phyloP scores from a whole-genome alignment of 176 grass and related monocot species.

The Ensete glaucum region DNA sequence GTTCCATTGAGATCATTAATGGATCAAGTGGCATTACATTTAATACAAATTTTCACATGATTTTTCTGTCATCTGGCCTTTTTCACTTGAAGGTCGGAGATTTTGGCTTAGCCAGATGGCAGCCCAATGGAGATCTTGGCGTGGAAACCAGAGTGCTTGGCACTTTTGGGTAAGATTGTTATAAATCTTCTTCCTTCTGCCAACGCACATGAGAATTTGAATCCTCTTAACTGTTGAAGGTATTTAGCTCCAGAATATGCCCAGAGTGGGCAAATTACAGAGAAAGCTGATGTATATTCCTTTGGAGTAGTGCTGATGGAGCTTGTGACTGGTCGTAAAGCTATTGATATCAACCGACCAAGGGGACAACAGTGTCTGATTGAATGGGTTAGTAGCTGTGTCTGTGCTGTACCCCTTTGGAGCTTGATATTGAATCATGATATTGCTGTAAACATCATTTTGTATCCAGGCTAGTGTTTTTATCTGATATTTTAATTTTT shows the following conservation, averaged over 20 bases:
- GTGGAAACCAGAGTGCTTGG: conserved; percentile 92
- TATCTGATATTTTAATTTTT: too few relatives aligned
- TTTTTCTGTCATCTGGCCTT: neutral
- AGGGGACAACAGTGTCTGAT: conserved; percentile 89
- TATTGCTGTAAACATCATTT: too few relatives aligned
- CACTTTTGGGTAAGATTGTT: conserved; percentile 62
- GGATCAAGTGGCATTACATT: too few relatives aligned
- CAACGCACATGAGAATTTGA: neutral
- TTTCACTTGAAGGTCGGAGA: conserved; percentile 44
- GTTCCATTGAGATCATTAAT: too few relatives aligned
- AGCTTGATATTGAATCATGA: neutral
- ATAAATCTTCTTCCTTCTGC: conserved; percentile 7
- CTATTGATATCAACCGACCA: conserved; percentile 79
- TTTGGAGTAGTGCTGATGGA: conserved; percentile 90
- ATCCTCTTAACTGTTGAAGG: conserved; percentile 24
- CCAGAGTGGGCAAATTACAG: conserved; percentile 90
- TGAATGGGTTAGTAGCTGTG: conserved; percentile 66
- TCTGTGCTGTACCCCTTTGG: neutral
- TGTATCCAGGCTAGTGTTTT: too few relatives aligned
- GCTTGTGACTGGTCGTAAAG: conserved; percentile 81
- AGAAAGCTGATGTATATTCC: conserved; percentile 87
- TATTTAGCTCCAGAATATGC: conserved; percentile 84
- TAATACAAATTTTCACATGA: too few relatives aligned
- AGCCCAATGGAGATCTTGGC: conserved; percentile 80
- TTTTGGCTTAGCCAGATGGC: conserved; percentile 87